phyloP scores from a whole-genome alignment of 306 rosid genomes.

The Quercus ilex region DNA sequence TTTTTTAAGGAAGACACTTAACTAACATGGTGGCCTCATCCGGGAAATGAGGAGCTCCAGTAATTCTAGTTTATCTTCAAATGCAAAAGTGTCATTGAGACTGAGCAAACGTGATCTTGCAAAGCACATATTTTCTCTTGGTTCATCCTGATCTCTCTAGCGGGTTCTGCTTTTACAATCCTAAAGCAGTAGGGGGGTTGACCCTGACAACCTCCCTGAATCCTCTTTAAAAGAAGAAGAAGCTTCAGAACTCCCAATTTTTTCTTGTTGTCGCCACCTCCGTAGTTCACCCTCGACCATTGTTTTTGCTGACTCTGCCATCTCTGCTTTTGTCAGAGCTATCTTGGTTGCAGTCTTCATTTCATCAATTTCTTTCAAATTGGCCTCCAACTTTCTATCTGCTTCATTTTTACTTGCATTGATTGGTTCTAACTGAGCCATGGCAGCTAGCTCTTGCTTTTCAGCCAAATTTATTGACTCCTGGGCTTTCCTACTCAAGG shows the following conservation, averaged over 20 bases:
- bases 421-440: constrained; percentile 39
- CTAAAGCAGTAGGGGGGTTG: constrained; percentile 19
- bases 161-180: not conserved
- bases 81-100: constrained; percentile 17
- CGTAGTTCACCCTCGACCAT: constrained; percentile 57
- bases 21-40: constrained; percentile 9
- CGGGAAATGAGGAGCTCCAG: constrained; percentile 2
- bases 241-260: constrained; percentile 15
- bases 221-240: constrained; percentile 3
- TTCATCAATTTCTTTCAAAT: constrained; percentile 59
- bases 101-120: constrained; percentile 13
- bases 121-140: constrained; percentile 8
- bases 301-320: constrained; percentile 60
- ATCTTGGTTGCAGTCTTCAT: constrained; percentile 57
- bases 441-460: constrained; percentile 43
- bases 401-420: constrained; percentile 39
- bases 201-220: constrained; percentile 16
- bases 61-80: constrained; percentile 6
- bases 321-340: constrained; percentile 63
- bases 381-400: constrained; percentile 56
- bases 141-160: not conserved
- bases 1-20: not conserved
- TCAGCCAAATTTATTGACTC: constrained; percentile 44
- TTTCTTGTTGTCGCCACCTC: constrained; percentile 51
- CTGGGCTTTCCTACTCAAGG: constrained; percentile 45